Base-by-base conservation (phyloP, 495 filamentous ascomycete genomes). In the Penicillium cosmopolitanum region DNA sequence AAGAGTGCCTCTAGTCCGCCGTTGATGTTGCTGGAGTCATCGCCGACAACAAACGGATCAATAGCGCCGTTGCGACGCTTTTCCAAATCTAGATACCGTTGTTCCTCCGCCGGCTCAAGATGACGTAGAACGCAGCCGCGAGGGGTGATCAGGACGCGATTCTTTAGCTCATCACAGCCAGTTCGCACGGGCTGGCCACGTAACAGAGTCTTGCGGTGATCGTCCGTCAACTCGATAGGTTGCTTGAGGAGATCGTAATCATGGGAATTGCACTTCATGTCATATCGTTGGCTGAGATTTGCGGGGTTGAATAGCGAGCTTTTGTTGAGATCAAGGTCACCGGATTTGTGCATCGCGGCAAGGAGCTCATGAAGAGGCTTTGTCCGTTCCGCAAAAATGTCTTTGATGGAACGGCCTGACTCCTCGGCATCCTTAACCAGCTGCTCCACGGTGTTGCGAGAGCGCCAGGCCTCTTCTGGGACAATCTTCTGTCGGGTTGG, bases 71-170 rank as follows among this genome's bases (percentile, higher is more conserved):
- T 75, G 50, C 89, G 75, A 51, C 74, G 80, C 57, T 84, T 80
- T 72, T 96, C 91, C 0, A 96, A 80, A 53, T 85, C 79, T 13
- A 97, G 75, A 58, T 90, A 94, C 9, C 87, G 83, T 21, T 89
- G 80, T 60, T 96, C 92, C 66, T 96, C 90, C 31, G 90, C 88
- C 13, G 80, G 67, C 11, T 83, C 88, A 19, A 98, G 77, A 60
- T 92, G 91, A 38, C 85, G 85, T 28, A 97, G 79, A 54, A 89
- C 88, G 55, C 87, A 85, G 4, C 92, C 92, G 56, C 89, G 87
- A 4, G 93, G 91, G 1, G 90, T 93, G 52, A 95, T 85, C 48
- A 95, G 75, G 31, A 72, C 76, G n/a, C 75, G 69, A 33, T 80
- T 69, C 44, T 83, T 77, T 23, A 77, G 68, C 19, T 73, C 60